Base-by-base conservation (phyloP, 495 filamentous ascomycete genomes). In the Arthonia radiata region DNA sequence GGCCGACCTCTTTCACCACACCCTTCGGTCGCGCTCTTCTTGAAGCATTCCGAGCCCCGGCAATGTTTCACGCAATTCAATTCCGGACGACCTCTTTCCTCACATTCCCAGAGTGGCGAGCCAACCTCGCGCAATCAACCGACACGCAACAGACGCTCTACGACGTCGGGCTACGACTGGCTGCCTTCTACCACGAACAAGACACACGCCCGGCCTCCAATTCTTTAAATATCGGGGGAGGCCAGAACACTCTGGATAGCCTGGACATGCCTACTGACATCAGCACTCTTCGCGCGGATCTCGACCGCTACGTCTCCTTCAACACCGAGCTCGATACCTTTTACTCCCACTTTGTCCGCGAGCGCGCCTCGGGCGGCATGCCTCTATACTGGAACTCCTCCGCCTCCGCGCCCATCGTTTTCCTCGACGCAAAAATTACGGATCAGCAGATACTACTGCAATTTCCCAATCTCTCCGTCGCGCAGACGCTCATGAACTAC, bases 401-500 rank as follows among this genome's bases (percentile, higher is more conserved):
- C 13, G 23, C 6, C 13, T 22, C 17, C 18, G 38, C 19, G 9
- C 18, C 9, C 24, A 35, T 0, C 15, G 31, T 46, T 2, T 53
- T 51, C 26, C 44, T 46, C 1, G 37, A 48, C 7, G 33, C 39
- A 7, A 47, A 38, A n/a, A n/a, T n/a, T n/a, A n/a, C n/a, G n/a
- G n/a, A n/a, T n/a, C n/a, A n/a, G n/a, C n/a, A n/a, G n/a, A n/a
- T n/a, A n/a, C n/a, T n/a, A n/a, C n/a, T n/a, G 25, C 27, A 38
- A 15, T 54, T 52, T 25, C 13, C 33, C 0, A 32, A 42, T 23
- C 22, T 45, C 3, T 9, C 14, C 8, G 38, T 27, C 4, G 46
- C 44, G 10, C 29, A 37, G 5, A 50, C 41, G 9, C 36, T 46
- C n/a, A 42, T 44, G 11, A 14, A 49, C 3, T 43, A 46, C 22